phyloP scores from a whole-genome alignment of 495 filamentous ascomycete species.

The Lophiostoma macrostomum region DNA sequence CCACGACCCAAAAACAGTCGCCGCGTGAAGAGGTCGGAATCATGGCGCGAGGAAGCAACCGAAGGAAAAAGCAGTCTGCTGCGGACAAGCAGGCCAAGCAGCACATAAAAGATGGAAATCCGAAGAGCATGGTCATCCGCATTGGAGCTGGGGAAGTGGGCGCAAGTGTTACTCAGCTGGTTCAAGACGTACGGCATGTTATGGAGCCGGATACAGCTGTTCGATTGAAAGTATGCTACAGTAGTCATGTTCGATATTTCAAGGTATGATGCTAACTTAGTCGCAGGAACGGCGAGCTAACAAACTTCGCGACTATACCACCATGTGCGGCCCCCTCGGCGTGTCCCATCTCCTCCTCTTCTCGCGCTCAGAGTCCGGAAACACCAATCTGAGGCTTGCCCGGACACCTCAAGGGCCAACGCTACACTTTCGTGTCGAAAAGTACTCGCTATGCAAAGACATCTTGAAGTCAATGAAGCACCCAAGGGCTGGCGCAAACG shows the following conservation, averaged over 20 bases:
- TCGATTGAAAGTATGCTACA: constrained; percentile 59
- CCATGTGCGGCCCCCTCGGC: constrained; percentile 92
- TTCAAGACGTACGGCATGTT: constrained; percentile 83
- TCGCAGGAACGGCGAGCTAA: constrained; percentile 82
- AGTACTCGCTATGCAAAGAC: constrained; percentile 91
- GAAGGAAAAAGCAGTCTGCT: constrained; percentile 23
- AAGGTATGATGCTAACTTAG: background rate
- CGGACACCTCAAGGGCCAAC: constrained; percentile 90
- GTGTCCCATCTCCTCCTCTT: constrained; percentile 94
- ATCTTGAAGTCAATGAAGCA: constrained; percentile 75
- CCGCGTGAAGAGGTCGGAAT: background rate
- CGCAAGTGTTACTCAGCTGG: constrained; percentile 84
- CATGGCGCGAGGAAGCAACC: constrained; percentile 17
- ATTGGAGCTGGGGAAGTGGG: constrained; percentile 93
- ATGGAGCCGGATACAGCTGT: constrained; percentile 95
- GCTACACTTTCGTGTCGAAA: constrained; percentile 91
- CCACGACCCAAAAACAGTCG: no score
- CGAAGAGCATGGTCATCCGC: constrained; percentile 97
- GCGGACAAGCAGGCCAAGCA: constrained; percentile 17
- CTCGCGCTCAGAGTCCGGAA: constrained; percentile 82
- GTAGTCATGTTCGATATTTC: background rate
- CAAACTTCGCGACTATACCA: constrained; percentile 84
- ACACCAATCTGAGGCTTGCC: constrained; percentile 87
- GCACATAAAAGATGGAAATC: constrained; percentile 49
- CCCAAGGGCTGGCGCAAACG: constrained; percentile 75